phyloP scores from a whole-genome alignment of 2,329 filamentous ascomycete genomes.

The Aspergillus vadensis region DNA sequence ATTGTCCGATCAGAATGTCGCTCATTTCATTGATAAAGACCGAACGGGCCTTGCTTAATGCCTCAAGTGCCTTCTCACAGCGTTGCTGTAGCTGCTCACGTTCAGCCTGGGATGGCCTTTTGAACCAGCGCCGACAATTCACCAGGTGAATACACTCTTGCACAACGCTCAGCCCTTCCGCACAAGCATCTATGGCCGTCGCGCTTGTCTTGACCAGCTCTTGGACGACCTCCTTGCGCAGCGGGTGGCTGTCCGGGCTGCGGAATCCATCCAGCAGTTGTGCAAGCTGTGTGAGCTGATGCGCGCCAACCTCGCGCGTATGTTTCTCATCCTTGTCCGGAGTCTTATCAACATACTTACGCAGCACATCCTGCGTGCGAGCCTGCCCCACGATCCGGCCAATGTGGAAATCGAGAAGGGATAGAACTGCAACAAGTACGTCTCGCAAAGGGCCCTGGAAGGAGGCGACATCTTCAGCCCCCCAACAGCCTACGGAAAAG shows the following conservation, averaged over 20 bases:
- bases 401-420: slow-evolving; percentile 49
- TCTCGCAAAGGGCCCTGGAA: slow-evolving; percentile 43
- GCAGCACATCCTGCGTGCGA: slow-evolving; percentile 5
- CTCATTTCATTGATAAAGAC: slow-evolving; percentile 40
- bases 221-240: slow-evolving; percentile 37
- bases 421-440: slow-evolving; percentile 37
- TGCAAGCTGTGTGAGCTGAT: slow-evolving; percentile 37
- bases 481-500: slow-evolving; percentile 51
- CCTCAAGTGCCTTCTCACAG: slow-evolving; percentile 23
- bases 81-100: slow-evolving; percentile 24
- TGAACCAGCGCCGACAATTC: slow-evolving; percentile 33
- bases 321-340: slow-evolving; percentile 20
- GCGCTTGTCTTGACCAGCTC: slow-evolving; percentile 34
- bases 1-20: slow-evolving; percentile 38
- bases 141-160: slow-evolving; percentile 33
- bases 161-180: slow-evolving; percentile 25
- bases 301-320: slow-evolving; percentile 28
- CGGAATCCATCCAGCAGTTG: slow-evolving; percentile 43
- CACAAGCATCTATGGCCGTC: slow-evolving; percentile 30
- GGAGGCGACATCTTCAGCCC: slow-evolving; percentile 45
- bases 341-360: neutral
- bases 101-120: slow-evolving; percentile 24
- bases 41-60: slow-evolving; percentile 29
- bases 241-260: slow-evolving; percentile 38
- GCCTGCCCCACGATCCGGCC: slow-evolving; percentile 22